phyloP scores from a whole-genome alignment of 2,329 filamentous ascomycete genomes.

The Ascomycota sp. region DNA sequence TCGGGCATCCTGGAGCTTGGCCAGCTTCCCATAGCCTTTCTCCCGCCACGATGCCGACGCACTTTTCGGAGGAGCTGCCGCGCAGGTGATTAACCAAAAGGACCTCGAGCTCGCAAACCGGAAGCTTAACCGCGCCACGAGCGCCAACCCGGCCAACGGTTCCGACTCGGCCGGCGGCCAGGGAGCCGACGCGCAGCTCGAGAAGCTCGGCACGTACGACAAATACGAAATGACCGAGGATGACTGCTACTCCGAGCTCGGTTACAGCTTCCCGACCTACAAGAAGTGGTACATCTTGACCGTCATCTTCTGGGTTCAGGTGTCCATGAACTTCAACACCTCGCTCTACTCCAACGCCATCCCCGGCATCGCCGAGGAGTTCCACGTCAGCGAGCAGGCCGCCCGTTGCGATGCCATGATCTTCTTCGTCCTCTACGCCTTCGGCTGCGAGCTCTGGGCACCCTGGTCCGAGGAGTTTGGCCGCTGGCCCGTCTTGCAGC shows the following conservation, averaged over 20 bases:
- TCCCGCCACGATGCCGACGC: constrained; percentile 9
- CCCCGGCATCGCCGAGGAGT: constrained; percentile 43
- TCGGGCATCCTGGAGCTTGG: too few species aligned
- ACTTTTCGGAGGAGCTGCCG: constrained; percentile 16
- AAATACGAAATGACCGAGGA: constrained; percentile 27
- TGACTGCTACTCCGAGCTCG: constrained; percentile 46
- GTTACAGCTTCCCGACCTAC: constrained; percentile 35
- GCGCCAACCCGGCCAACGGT: constrained; percentile 1
- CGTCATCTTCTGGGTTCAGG: constrained; percentile 55
- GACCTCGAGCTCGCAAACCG: constrained; percentile 16
- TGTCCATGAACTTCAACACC: constrained; percentile 65
- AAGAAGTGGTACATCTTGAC: constrained; percentile 56
- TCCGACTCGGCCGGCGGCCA: constrained; percentile 3
- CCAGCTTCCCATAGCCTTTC: not conserved
- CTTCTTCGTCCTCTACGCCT: constrained; percentile 61
- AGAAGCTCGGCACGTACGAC: constrained; percentile 17
- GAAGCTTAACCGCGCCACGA: constrained; percentile 12
- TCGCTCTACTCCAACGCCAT: constrained; percentile 53
- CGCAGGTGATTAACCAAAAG: constrained; percentile 15
- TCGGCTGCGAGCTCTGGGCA: constrained; percentile 74
- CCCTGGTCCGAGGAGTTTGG: constrained; percentile 72
- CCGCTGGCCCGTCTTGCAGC: constrained; percentile 52
- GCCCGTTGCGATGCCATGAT: constrained; percentile 51
- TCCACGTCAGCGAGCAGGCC: constrained; percentile 34
- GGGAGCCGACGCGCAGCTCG: constrained; percentile 6